Evolutionary conservation across 345 rosid species (phyloP).

Genomic region (Lepidium africanum): DNA sequence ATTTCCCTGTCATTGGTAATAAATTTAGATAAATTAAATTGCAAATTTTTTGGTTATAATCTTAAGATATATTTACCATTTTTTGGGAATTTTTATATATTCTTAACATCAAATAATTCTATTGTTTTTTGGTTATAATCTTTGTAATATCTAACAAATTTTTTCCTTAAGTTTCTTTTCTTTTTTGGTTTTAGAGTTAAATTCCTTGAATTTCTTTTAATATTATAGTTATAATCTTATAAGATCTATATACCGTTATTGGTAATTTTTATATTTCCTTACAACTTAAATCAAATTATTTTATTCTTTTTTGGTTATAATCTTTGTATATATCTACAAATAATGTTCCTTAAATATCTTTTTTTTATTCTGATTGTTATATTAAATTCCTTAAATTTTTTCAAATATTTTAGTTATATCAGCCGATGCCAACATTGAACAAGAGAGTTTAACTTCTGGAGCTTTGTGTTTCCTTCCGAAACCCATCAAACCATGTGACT

Average conservation of each 20-base stretch:
- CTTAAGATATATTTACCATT: too few species aligned
- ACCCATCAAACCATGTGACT: constrained; percentile 42
- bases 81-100: neutral
- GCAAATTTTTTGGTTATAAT: too few species aligned
- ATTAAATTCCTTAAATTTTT: too few species aligned
- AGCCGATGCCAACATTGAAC: constrained; percentile 40
- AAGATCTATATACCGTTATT: too few species aligned
- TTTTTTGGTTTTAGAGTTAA: too few species aligned
- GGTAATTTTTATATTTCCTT: neutral
- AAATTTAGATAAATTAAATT: too few species aligned
- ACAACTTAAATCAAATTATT: neutral
- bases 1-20: constrained; percentile 58
- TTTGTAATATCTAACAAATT: neutral
- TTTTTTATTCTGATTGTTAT: too few species aligned
- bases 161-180: neutral
- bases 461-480: constrained; percentile 51
- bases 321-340: neutral
- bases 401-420: constrained; percentile 53
- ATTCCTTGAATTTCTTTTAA: too few species aligned
- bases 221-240: constrained; percentile 36
- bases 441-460: constrained; percentile 47
- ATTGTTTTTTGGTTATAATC: neutral
- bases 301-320: neutral
- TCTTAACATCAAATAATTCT: neutral
- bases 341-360: neutral